phyloP scores from a whole-genome alignment of 2,329 filamentous ascomycete species.

The Colletotrichum sp. region DNA sequence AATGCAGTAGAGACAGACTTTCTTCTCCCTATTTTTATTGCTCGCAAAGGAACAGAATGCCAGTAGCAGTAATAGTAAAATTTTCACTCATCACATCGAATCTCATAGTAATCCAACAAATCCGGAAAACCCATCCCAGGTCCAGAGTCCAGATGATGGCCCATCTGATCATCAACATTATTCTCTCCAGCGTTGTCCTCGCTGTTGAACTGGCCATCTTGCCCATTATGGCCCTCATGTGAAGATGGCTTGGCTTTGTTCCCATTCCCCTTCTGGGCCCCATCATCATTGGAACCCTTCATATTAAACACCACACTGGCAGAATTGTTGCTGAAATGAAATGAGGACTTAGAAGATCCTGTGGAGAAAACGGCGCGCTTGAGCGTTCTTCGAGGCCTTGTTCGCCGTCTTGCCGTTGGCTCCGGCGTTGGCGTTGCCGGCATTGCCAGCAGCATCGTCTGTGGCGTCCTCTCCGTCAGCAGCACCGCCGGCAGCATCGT shows the following conservation, averaged over 20 bases:
- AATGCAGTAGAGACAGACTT: not conserved
- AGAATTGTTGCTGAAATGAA: not conserved
- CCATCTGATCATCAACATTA: not conserved
- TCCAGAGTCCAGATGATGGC: not conserved
- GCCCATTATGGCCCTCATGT: not conserved
- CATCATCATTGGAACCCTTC: not conserved
- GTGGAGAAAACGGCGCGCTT: not conserved
- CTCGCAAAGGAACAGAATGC: not conserved
- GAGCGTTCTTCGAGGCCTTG: not conserved
- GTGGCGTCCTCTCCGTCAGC: not conserved
- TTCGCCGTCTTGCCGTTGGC: not conserved
- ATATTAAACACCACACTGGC: not conserved
- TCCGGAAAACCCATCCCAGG: not conserved
- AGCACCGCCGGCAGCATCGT: not conserved
- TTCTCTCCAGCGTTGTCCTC: not conserved
- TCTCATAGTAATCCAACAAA: slow-evolving; percentile 3
- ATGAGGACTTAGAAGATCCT: not conserved
- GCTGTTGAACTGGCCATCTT: not conserved
- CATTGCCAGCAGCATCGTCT: not conserved
- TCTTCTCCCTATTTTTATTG: not conserved
- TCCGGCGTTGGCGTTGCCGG: not conserved
- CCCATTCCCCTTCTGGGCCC: not conserved
- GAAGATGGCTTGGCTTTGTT: not conserved
- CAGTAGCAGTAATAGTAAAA: not conserved
- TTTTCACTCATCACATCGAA: slow-evolving; percentile 2